Conservation (phyloP, 2,329 filamentous ascomycete genomes). For the Scedosporium apiospermum region DNA sequence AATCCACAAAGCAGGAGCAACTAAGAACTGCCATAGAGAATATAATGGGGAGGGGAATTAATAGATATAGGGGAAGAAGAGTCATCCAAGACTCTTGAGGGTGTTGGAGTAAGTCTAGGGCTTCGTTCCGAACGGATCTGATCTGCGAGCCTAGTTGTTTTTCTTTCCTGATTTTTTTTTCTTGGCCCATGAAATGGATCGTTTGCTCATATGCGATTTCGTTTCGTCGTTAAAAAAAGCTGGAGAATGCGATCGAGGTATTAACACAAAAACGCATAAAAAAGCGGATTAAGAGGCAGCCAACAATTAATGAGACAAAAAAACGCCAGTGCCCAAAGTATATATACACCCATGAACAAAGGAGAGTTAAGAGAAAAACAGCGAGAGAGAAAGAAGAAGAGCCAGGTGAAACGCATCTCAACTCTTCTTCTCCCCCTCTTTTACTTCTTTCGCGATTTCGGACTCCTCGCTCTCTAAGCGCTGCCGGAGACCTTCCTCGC, state of each 20-base stretch:
- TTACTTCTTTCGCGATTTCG: background rate
- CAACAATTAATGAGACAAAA: background rate
- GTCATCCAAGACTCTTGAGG: no score
- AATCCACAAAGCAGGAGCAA: background rate
- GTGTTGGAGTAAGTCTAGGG: no score
- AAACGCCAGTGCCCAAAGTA: background rate
- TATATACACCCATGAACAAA: conserved; percentile 1
- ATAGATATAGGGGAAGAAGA: no score
- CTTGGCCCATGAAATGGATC: conserved; percentile 33
- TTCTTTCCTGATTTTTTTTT: background rate
- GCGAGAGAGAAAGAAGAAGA: background rate
- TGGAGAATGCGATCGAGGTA: background rate
- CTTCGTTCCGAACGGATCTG: no score
- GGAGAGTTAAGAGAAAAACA: background rate
- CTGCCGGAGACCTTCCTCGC: conserved; percentile 43
- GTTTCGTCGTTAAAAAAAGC: conserved; percentile 4
- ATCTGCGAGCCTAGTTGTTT: no score
- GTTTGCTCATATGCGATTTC: conserved; percentile 9
- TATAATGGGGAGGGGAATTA: no score
- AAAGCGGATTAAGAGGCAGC: background rate
- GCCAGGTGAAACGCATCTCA: background rate
- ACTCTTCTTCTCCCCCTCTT: background rate
- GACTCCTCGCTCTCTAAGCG: background rate
- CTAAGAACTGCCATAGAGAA: no score
- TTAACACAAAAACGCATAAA: conserved; percentile 2